phyloP scores from a whole-genome alignment of 495 filamentous ascomycete genomes.

The Lophiotrema nucula region DNA sequence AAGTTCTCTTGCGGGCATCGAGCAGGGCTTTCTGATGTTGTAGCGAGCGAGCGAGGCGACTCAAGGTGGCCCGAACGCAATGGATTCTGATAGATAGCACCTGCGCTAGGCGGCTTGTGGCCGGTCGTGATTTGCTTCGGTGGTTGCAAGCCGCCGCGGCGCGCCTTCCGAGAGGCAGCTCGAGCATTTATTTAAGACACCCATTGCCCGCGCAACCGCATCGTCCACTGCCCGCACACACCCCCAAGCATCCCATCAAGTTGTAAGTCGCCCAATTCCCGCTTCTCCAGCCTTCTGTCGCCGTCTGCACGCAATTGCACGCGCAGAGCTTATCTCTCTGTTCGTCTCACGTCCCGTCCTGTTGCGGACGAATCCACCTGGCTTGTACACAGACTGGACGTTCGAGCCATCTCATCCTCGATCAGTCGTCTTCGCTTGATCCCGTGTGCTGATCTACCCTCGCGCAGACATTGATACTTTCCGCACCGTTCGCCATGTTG shows the following conservation, averaged over 20 bases:
- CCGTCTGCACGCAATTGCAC: background rate
- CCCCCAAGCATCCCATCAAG: constrained; percentile 19
- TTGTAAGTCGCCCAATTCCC: constrained; percentile 10
- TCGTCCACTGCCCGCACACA: background rate
- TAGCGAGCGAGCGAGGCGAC: too few species aligned
- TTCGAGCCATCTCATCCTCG: too few species aligned
- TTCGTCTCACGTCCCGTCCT: background rate
- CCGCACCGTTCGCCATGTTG: constrained; percentile 36
- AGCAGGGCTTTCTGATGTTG: too few species aligned
- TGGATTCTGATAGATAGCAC: constrained; percentile 8
- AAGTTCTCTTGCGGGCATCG: background rate
- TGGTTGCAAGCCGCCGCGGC: background rate
- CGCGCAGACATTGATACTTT: constrained; percentile 34
- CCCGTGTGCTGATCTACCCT: constrained; percentile 7
- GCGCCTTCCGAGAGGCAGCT: background rate
- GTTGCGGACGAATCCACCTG: too few species aligned
- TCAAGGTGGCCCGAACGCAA: too few species aligned
- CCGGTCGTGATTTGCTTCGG: background rate
- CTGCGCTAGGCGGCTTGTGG: too few species aligned
- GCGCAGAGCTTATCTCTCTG: background rate
- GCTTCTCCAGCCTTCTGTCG: background rate
- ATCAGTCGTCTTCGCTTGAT: too few species aligned
- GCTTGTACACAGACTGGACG: too few species aligned
- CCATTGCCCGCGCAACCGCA: constrained; percentile 7
- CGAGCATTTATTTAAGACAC: constrained; percentile 5